Evolutionary conservation across 2,329 filamentous ascomycete species (phyloP).

Genomic region (Talaromyces amestolkiae): DNA sequence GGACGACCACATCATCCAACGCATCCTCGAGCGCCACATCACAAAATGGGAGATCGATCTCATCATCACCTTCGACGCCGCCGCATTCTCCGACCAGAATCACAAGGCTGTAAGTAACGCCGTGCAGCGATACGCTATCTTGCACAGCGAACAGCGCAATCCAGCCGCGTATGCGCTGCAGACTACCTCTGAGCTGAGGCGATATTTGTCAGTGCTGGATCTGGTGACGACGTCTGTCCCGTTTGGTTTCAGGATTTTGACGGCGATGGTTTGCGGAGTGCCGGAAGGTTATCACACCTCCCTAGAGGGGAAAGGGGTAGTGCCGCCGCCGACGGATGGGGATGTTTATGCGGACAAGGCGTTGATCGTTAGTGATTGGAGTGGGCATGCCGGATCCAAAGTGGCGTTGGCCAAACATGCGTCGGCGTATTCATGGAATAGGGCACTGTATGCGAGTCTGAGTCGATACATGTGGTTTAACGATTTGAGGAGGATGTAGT

Average conservation of each 20-base stretch:
- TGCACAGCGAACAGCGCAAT: constrained; percentile 21
- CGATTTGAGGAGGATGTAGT: constrained; percentile 21
- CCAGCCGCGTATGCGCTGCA: constrained; percentile 38
- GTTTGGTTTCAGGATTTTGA: constrained; percentile 27
- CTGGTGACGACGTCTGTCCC: constrained; percentile 39
- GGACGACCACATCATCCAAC: constrained; percentile 35
- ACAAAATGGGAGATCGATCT: constrained; percentile 40
- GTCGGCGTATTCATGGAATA: constrained; percentile 44
- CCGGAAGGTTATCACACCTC: constrained; percentile 6
- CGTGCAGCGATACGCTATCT: constrained; percentile 31
- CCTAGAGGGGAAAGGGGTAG: background rate
- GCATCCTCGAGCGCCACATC: constrained; percentile 36
- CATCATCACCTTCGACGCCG: constrained; percentile 45
- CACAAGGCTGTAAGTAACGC: constrained; percentile 33
- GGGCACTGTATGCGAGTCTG: constrained; percentile 40
- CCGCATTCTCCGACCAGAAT: constrained; percentile 35
- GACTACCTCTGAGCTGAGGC: constrained; percentile 36
- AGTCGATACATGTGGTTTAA: constrained; percentile 47
- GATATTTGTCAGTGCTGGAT: constrained; percentile 41
- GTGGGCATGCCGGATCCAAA: constrained; percentile 35
- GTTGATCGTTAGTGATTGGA: constrained; percentile 38
- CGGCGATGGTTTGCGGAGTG: constrained; percentile 21
- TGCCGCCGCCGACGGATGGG: background rate
- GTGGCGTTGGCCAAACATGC: constrained; percentile 38
- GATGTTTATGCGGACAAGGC: constrained; percentile 28